Base-by-base conservation (phyloP, 2,329 filamentous ascomycete genomes). In the Grosmannia serpens region DNA sequence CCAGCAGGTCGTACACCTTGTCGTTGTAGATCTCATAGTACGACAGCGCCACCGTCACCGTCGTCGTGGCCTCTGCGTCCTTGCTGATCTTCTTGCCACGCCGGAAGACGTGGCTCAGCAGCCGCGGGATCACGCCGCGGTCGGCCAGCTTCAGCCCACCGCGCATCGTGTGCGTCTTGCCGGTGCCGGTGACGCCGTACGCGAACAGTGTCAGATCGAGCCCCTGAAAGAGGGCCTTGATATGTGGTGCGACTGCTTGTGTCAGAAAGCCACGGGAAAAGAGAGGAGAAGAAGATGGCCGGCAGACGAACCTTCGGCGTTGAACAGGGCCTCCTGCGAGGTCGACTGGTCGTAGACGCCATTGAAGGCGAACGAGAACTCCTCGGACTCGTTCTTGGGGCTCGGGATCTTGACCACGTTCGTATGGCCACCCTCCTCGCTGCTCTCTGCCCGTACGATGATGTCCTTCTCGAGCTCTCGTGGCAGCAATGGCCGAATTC, bases 1-100 rank as follows among this genome's bases (percentile, higher is more conserved):
- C 89, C 64, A 96, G 89, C 35, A 96, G 76, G 69, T 96, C 91
- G 67, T 86, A 96, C 24, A 96, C 91, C 69, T 92, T 92, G 75
- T 96, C 91, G 70, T 95, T 96, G 74, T 96, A 96, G 64, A 96
- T 96, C 70, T 96, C 91, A 74, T 95, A 96, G 74, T 96, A 96
- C 31, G 89, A 91, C 67, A 96, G 79, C 15, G 83, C 78, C 20
- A 96, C 89, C 10, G 83, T 76, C 26, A 95, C 88, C 2, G 75
- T 78, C 0, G 86, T 91, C 56, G 83, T 76, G 13, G 85, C 88
- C 5, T 79, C 77, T 2, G 85, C 81, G 67, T 95, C 91, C 71
- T 92, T 94, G 63, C 83, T 81, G 22, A 94, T 85, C 76, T 95
- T 95, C 72, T 90, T 88, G 62, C 87, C 86, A 61, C 89, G 80